Evolutionary conservation across 108 stramenopile genomes (phyloP).

Genomic region (Nitzschia putrida): DNA sequence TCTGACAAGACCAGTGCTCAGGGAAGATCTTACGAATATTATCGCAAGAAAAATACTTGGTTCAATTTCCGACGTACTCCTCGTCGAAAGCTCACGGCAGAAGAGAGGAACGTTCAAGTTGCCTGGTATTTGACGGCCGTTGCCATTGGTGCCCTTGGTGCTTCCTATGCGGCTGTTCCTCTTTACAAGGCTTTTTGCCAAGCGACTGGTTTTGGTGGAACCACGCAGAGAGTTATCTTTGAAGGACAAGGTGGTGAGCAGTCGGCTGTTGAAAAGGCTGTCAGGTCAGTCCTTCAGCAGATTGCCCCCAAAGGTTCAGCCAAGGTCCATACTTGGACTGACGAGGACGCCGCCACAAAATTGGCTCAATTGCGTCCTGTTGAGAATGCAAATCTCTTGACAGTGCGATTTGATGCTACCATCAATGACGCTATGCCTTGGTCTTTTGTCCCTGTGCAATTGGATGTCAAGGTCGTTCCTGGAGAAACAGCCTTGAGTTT

Average conservation of each 20-base stretch:
- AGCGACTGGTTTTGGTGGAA: slow-evolving; percentile 98
- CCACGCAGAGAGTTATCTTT: slow-evolving; percentile 86
- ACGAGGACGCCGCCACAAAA: slow-evolving; percentile 83
- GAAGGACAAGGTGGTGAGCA: slow-evolving; percentile 31
- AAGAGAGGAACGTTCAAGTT: slow-evolving; percentile 67
- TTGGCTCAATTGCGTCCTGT: slow-evolving; percentile 84
- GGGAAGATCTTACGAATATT: slow-evolving; percentile 64
- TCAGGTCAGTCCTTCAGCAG: slow-evolving; percentile 24
- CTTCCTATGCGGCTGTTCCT: slow-evolving; percentile 97
- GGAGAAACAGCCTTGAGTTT: slow-evolving; percentile 98
- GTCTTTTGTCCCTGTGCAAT: slow-evolving; percentile 91
- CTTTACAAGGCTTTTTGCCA: slow-evolving; percentile 99
- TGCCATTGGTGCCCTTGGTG: slow-evolving; percentile 79
- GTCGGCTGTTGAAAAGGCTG: slow-evolving; percentile 16
- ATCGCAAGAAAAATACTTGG: slow-evolving; percentile 41
- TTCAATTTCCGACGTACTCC: slow-evolving; percentile 21
- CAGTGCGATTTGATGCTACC: slow-evolving; percentile 94
- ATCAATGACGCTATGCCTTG: slow-evolving; percentile 93
- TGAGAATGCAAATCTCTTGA: slow-evolving; percentile 83
- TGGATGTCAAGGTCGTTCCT: slow-evolving; percentile 93
- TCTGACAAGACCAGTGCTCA: slow-evolving; percentile 22
- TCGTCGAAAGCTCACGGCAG: slow-evolving; percentile 14
- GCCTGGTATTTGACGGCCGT: slow-evolving; percentile 82
- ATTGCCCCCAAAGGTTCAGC: slow-evolving; percentile 34
- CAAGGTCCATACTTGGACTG: slow-evolving; percentile 81